phyloP scores from a whole-genome alignment of 306 rosid genomes.

The Glycine tomentella region DNA sequence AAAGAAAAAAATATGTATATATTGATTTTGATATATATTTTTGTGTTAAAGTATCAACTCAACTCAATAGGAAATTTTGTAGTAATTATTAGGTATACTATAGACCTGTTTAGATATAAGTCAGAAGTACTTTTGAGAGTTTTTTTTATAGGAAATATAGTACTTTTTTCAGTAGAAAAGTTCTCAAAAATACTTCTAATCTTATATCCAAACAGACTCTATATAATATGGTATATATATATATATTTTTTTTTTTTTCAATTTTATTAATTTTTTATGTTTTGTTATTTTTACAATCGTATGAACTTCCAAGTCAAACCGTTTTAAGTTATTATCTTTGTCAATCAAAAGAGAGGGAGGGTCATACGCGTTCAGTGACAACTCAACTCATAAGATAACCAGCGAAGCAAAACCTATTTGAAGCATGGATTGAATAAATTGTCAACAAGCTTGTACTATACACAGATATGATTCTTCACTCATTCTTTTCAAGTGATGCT shows the following conservation, averaged over 20 bases:
- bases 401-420: slow-evolving; percentile 40
- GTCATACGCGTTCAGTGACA: slow-evolving; percentile 39
- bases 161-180: too few relatives aligned
- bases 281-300: not conserved
- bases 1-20: not conserved
- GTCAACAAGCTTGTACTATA: not conserved
- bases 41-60: slow-evolving; percentile 17
- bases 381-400: slow-evolving; percentile 38
- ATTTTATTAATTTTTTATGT: not conserved
- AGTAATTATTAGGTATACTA: not conserved
- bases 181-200: too few relatives aligned
- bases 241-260: too few relatives aligned
- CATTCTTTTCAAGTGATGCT: not conserved
- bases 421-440: slow-evolving; percentile 19
- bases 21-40: not conserved
- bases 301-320: not conserved
- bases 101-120: too few relatives aligned
- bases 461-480: not conserved
- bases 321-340: not conserved
- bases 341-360: slow-evolving; percentile 2
- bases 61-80: not conserved
- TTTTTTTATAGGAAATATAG: too few relatives aligned
- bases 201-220: too few relatives aligned
- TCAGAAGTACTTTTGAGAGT: too few relatives aligned
- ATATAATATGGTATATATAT: not conserved